phyloP scores from a whole-genome alignment of 306 rosid species.

The Oxytropis ochrocephala region DNA sequence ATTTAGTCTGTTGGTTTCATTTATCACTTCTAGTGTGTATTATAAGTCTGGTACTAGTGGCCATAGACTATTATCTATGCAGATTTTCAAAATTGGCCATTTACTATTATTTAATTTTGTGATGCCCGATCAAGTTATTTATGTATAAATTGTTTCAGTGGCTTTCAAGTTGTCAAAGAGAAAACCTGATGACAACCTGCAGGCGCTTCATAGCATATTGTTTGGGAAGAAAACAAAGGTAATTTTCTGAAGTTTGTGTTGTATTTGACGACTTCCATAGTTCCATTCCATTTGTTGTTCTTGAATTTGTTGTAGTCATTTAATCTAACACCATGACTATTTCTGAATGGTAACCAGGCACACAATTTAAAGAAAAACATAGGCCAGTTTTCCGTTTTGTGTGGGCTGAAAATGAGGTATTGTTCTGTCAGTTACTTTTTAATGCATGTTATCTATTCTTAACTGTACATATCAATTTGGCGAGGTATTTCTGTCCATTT shows the following conservation, averaged over 20 bases:
- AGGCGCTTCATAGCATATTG: constrained; percentile 69
- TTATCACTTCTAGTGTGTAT: background rate
- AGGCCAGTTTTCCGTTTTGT: constrained; percentile 38
- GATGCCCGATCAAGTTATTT: constrained; percentile 15
- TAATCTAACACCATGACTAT: background rate
- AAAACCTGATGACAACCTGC: constrained; percentile 85
- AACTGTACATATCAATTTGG: background rate
- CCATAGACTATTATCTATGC: background rate
- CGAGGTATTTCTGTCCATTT: background rate
- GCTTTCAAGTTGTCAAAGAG: constrained; percentile 93
- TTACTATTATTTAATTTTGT: background rate
- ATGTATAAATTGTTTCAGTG: constrained; percentile 57
- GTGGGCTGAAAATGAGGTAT: constrained; percentile 37
- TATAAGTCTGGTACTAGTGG: background rate
- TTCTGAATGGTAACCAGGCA: constrained; percentile 41
- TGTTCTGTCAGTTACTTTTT: background rate
- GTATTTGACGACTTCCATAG: background rate
- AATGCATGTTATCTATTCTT: background rate
- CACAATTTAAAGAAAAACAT: constrained; percentile 41
- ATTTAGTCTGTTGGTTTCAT: background rate
- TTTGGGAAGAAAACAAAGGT: constrained; percentile 92
- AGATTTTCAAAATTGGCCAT: background rate
- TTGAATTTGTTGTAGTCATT: background rate
- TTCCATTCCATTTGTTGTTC: background rate
- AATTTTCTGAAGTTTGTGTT: background rate